Conservation (phyloP, 73 alveolate species). For the Tetrahymena thermophila region DNA sequence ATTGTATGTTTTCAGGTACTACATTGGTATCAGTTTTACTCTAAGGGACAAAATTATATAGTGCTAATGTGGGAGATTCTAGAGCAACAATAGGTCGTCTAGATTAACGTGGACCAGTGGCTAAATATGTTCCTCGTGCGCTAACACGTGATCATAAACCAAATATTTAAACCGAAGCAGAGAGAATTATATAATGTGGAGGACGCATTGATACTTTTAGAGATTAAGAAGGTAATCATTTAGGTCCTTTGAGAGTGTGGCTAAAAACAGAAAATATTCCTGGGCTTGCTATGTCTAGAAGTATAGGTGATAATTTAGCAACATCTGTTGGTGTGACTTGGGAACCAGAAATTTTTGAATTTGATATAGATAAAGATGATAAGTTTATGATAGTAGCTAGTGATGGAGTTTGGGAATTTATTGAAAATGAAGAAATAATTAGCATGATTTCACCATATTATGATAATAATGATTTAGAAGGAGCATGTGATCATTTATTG, state of each 20-base stretch:
- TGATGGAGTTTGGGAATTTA: constrained; percentile 95
- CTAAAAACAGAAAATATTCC: constrained; percentile 15
- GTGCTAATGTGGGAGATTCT: constrained; percentile 52
- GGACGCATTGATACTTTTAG: constrained; percentile 35
- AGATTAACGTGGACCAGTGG: background rate
- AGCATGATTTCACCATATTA: constrained; percentile 28
- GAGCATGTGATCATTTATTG: background rate
- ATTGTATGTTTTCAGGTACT: background rate
- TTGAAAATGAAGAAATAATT: constrained; percentile 73
- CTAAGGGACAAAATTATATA: constrained; percentile 9
- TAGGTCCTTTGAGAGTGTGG: constrained; percentile 50
- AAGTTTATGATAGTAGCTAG: constrained; percentile 79
- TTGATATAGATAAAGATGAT: constrained; percentile 52
- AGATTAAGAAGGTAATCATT: constrained; percentile 22
- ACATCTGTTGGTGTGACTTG: constrained; percentile 43
- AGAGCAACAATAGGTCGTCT: constrained; percentile 35
- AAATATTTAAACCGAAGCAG: constrained; percentile 7
- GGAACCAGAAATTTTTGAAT: constrained; percentile 41
- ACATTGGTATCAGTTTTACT: constrained; percentile 6
- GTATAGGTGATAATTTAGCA: constrained; percentile 48
- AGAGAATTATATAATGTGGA: constrained; percentile 36
- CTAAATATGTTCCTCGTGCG: constrained; percentile 5
- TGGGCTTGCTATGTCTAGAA: constrained; percentile 55
- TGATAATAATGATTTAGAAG: background rate
- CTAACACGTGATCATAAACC: constrained; percentile 51